Evolutionary conservation across 352 stramenopile species (phyloP).

Genomic region (Blastocystis hominis): DNA sequence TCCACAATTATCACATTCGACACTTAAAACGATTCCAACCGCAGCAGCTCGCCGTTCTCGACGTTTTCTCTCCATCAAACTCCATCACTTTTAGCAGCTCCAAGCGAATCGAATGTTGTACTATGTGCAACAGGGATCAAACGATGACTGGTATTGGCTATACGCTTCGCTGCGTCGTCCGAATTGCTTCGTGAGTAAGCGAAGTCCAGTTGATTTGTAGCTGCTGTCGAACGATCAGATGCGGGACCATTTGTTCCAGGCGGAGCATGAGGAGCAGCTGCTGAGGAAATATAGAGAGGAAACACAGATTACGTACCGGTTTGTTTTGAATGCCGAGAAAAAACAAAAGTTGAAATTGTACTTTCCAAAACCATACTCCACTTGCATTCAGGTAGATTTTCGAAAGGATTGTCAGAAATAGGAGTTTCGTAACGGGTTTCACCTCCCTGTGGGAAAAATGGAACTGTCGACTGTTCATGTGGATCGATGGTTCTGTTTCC

Average conservation of each 20-base stretch:
- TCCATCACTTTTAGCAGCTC: neutral
- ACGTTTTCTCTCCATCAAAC: neutral
- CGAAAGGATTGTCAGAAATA: neutral
- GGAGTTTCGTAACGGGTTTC: constrained; percentile 6
- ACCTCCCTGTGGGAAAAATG: neutral
- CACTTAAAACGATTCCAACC: neutral
- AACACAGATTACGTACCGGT: neutral
- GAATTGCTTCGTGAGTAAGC: neutral
- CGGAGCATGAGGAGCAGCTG: neutral
- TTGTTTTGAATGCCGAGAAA: neutral
- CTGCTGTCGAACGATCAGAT: constrained; percentile 30
- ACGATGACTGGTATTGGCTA: constrained; percentile 47
- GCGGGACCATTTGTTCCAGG: constrained; percentile 40
- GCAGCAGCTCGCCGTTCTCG: neutral
- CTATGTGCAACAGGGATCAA: neutral
- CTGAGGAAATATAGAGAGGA: constrained; percentile 11
- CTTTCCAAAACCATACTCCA: neutral
- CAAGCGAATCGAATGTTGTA: neutral
- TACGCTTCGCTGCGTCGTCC: neutral
- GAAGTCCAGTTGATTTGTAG: neutral
- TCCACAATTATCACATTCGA: constrained; percentile 12
- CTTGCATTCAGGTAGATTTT: neutral
- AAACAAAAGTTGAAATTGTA: neutral
- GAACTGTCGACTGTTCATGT: neutral
- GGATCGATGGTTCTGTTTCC: constrained; percentile 31